Evolutionary conservation across 257 asterid genomes (phyloP).

Genomic region (Gardenia jasminoides): DNA sequence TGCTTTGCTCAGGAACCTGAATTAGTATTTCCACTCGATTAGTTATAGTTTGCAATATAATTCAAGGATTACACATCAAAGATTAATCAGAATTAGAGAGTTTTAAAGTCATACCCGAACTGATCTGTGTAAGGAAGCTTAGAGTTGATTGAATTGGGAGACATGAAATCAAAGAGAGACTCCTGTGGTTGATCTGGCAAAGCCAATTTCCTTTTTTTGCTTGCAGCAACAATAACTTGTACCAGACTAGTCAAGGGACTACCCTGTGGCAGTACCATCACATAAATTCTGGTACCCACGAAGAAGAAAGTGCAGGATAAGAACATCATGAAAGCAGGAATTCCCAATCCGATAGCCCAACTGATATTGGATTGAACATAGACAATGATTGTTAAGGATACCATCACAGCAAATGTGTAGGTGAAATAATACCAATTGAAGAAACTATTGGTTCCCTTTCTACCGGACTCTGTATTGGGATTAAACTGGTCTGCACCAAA

Average conservation of each 20-base stretch:
- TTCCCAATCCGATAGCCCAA: constrained; percentile 66
- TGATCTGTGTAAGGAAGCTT: constrained; percentile 29
- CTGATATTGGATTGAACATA: constrained; percentile 69
- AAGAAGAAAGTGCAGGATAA: constrained; percentile 59
- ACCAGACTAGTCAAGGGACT: constrained; percentile 31
- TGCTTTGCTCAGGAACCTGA: constrained; percentile 32
- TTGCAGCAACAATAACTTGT: constrained; percentile 31
- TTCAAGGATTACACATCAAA: too few relatives aligned
- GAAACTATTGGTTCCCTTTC: constrained; percentile 63
- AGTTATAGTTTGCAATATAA: too few relatives aligned
- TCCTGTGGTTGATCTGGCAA: constrained; percentile 19
- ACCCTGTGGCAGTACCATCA: constrained; percentile 25
- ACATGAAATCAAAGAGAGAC: constrained; percentile 21
- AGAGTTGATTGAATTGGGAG: constrained; percentile 16
- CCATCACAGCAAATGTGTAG: constrained; percentile 64
- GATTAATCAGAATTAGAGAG: too few relatives aligned
- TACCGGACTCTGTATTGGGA: constrained; percentile 62
- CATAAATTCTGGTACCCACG: constrained; percentile 59
- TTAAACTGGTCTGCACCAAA: constrained; percentile 86
- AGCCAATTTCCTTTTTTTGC: constrained; percentile 23
- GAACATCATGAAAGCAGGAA: constrained; percentile 60
- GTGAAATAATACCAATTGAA: constrained; percentile 88
- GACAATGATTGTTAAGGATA: constrained; percentile 62
- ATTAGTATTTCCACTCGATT: too few relatives aligned
- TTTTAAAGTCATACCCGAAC: constrained; percentile 22